These are phyloP conservation scores for Helicostylum pulchrum DNA, from an alignment of 192 early-diverging fungal species.

Conservation along the genomic window DNA sequence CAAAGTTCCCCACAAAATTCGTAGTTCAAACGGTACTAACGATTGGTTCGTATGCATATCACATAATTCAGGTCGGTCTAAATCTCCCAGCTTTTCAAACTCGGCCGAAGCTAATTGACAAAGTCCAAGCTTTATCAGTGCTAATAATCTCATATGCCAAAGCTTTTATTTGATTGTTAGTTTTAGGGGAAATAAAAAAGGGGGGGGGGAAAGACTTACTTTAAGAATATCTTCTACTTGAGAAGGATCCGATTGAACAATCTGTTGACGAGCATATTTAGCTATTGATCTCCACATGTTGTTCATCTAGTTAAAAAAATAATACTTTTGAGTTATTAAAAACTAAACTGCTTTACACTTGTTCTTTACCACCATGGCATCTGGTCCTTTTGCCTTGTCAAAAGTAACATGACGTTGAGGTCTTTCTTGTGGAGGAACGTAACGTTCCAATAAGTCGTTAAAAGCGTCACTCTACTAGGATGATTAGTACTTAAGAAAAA, in stretches of 20 bases:
- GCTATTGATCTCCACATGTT: slow-evolving; percentile 50
- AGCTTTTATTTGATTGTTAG: slow-evolving; percentile 25
- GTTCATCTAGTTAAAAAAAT: slow-evolving; percentile 33
- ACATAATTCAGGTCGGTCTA: slow-evolving; percentile 38
- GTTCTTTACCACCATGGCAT: slow-evolving; percentile 38
- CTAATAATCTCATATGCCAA: slow-evolving; percentile 50
- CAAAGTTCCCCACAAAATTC: slow-evolving; percentile 42
- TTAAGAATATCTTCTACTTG: slow-evolving; percentile 41
- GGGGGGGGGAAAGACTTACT: slow-evolving; percentile 20
- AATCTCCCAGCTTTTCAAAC: slow-evolving; percentile 47
- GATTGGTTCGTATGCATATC: slow-evolving; percentile 31
- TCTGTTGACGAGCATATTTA: slow-evolving; percentile 42
- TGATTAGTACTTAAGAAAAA: background rate
- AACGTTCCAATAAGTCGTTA: slow-evolving; percentile 40
- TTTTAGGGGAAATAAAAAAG: background rate
- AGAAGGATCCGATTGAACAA: slow-evolving; percentile 37
- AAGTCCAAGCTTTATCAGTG: slow-evolving; percentile 42
- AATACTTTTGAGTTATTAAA: background rate
- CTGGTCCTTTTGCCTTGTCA: slow-evolving; percentile 35
- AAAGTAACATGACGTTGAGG: slow-evolving; percentile 36
- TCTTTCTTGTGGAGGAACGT: slow-evolving; percentile 46
- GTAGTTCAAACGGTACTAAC: slow-evolving; percentile 50
- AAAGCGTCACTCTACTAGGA: slow-evolving; percentile 42
- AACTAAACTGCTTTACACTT: background rate
- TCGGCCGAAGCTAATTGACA: slow-evolving; percentile 53